Evolutionary conservation across 441 rosid genomes (phyloP), one percentile per base, ranked within the genome.

Genomic region (Corymbia calophylla): DNA sequence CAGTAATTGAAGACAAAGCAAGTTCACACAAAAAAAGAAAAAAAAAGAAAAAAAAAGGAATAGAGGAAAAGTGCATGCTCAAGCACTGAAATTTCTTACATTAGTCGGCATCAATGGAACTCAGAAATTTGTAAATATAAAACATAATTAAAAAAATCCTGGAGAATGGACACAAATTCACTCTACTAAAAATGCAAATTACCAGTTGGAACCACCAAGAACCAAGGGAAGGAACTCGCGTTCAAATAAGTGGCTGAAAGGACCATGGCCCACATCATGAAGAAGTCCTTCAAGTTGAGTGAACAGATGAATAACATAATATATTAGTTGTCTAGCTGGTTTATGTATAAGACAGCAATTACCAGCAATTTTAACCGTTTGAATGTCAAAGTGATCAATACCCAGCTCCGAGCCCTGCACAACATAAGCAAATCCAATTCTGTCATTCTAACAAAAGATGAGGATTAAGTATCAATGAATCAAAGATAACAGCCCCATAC

Each of bases 261-360:
- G 97, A 49, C 97, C 98, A 92, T 96, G 98, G 73, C 98, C 98
- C 90, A 96, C 94, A 94, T 96, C 98, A 92, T 96, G 98, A 91
- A 96, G 91, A n/a, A 96, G 92, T 92, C 98, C 98, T 95, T 88
- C 87, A 87, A 16, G 87, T 27, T 54, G 51, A 62, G 88, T n/a
- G 39, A 88, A 49, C 58, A 58, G 15, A 88, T 64, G 31, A 89
- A 64, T 19, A 90, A 64, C 39, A 27, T 58, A 21, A n/a, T 64
- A 35, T 49, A 81, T 53, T 55, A 53, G 48, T 54, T 53, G 27
- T 35, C 58, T 55, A 58, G 58, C 13, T 54, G 25, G 49, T 9
- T 86, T 32, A 66, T 32, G 87, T 35, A 56, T 32, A 35, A 55
- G 87, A 32, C 64, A 55, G 87, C 44, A 87, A 39, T 88, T 93